Evolutionary conservation across 2,329 filamentous ascomycete species (phyloP).

Genomic region (Fusarium chaquense): DNA sequence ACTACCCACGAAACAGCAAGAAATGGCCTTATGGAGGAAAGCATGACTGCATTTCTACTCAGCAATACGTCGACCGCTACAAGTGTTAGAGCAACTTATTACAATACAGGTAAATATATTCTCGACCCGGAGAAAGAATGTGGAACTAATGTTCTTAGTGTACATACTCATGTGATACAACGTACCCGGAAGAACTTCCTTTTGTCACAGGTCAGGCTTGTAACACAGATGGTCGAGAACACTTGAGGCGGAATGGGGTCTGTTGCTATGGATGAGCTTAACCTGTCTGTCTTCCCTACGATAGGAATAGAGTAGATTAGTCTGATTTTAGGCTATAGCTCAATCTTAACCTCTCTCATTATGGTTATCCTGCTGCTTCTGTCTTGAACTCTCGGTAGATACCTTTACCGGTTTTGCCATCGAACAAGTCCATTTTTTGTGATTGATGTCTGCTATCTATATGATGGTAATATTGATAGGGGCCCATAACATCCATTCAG

Average conservation of each 20-base stretch:
- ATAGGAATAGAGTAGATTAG: too few relatives aligned
- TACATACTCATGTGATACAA: neutral
- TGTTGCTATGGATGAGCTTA: neutral
- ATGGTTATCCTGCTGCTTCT: too few relatives aligned
- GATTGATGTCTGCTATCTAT: too few relatives aligned
- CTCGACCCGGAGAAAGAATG: rapidly evolving
- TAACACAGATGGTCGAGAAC: neutral
- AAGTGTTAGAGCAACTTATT: neutral
- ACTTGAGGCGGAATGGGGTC: too few relatives aligned
- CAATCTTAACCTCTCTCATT: too few relatives aligned
- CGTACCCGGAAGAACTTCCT: neutral
- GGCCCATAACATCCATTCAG: rapidly evolving
- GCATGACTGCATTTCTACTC: neutral
- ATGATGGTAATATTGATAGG: too few relatives aligned
- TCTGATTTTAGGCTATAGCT: too few relatives aligned
- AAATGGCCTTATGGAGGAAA: constrained; percentile 2
- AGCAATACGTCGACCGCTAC: neutral
- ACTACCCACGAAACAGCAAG: neutral
- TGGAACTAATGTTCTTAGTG: neutral
- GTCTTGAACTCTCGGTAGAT: too few relatives aligned
- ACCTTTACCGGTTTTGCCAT: too few relatives aligned
- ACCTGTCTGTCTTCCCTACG: too few relatives aligned
- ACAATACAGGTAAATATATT: neutral
- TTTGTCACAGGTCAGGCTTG: neutral
- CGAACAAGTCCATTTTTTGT: too few relatives aligned